Evolutionary conservation across 139 green algal genomes (phyloP).

Genomic region (Deuterostichococcus epilithicus): DNA sequence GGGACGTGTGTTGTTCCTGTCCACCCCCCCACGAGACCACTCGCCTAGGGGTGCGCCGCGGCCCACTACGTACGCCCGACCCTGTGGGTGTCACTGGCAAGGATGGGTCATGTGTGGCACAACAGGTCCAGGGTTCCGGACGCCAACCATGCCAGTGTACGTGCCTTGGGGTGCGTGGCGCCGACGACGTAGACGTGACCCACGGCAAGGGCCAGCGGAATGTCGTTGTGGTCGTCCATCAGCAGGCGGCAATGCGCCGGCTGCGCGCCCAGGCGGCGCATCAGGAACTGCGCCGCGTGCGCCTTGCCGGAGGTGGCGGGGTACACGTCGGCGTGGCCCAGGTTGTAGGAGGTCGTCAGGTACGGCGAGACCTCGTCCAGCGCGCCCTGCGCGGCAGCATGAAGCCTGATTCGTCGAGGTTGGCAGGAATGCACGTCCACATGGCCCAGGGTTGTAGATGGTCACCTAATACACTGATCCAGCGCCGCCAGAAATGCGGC

Average conservation of each 20-base stretch:
- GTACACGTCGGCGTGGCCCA: slow-evolving; percentile 69
- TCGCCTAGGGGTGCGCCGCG: too few relatives aligned
- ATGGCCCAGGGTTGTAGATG: not conserved
- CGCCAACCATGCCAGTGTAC: too few relatives aligned
- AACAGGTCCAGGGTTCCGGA: too few relatives aligned
- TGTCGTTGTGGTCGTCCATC: slow-evolving; percentile 80
- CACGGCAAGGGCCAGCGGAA: slow-evolving; percentile 54
- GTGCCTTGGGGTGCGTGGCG: slow-evolving; percentile 42
- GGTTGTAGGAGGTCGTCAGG: slow-evolving; percentile 54
- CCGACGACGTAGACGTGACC: slow-evolving; percentile 58
- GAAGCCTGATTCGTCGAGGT: not conserved
- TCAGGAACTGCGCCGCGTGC: slow-evolving; percentile 51
- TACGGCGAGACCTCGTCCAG: slow-evolving; percentile 8
- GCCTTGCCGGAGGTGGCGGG: slow-evolving; percentile 64
- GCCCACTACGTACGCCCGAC: too few relatives aligned
- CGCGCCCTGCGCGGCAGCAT: slow-evolving; percentile 1
- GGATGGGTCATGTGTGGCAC: too few relatives aligned
- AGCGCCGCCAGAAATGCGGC: not conserved
- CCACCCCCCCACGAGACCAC: too few relatives aligned
- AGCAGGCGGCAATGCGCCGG: slow-evolving; percentile 41
- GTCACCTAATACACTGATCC: not conserved
- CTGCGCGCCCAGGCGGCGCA: slow-evolving; percentile 34
- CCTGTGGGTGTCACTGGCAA: too few relatives aligned
- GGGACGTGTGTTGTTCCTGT: too few relatives aligned
- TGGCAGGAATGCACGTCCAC: not conserved